These are phyloP conservation scores for Jackrogersella minutella DNA, from an alignment of 495 filamentous ascomycete species.

Conservation along the genomic window DNA sequence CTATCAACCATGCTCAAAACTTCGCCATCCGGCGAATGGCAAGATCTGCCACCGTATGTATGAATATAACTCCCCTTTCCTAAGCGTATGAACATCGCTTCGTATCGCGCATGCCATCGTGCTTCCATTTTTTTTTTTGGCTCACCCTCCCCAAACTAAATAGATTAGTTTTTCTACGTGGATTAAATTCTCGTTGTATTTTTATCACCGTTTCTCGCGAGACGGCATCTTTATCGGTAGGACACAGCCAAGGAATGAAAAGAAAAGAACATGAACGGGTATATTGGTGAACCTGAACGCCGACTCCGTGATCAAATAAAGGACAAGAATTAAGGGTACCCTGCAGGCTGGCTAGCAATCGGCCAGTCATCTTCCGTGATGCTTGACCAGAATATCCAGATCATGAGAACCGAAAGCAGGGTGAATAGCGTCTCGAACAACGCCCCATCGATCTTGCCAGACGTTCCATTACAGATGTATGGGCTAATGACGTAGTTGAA, in stretches of 20 bases:
- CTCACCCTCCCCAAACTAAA: neutral
- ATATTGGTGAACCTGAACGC: slow-evolving; percentile 44
- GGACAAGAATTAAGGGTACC: slow-evolving; percentile 41
- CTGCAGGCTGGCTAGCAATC: slow-evolving; percentile 48
- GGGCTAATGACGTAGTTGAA: slow-evolving; percentile 95
- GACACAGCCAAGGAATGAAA: slow-evolving; percentile 36
- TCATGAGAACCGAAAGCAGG: slow-evolving; percentile 74
- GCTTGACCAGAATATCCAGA: slow-evolving; percentile 98
- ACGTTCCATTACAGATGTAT: slow-evolving; percentile 82
- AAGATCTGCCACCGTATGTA: slow-evolving; percentile 26
- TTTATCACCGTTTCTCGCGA: slow-evolving; percentile 23
- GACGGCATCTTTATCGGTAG: slow-evolving; percentile 12
- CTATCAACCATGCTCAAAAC: slow-evolving; percentile 35
- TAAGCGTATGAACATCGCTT: slow-evolving; percentile 29
- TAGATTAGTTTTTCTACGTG: slow-evolving; percentile 26
- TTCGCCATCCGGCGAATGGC: slow-evolving; percentile 25
- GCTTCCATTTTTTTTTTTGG: slow-evolving; percentile 23
- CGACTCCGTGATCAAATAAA: slow-evolving; percentile 40
- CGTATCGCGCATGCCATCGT: slow-evolving; percentile 33
- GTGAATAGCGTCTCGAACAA: slow-evolving; percentile 96
- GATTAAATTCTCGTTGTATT: slow-evolving; percentile 35
- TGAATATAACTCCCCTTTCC: slow-evolving; percentile 18
- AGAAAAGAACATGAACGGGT: slow-evolving; percentile 47
- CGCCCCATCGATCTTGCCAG: slow-evolving; percentile 88
- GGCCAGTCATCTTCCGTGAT: slow-evolving; percentile 99